A percentile compares a stretch with the other conserved stretches of the same genome.
These are phyloP conservation scores for Eutypella sp. DNA, from an alignment of 2,329 filamentous ascomycete genomes.

Conservation along the genomic window DNA sequence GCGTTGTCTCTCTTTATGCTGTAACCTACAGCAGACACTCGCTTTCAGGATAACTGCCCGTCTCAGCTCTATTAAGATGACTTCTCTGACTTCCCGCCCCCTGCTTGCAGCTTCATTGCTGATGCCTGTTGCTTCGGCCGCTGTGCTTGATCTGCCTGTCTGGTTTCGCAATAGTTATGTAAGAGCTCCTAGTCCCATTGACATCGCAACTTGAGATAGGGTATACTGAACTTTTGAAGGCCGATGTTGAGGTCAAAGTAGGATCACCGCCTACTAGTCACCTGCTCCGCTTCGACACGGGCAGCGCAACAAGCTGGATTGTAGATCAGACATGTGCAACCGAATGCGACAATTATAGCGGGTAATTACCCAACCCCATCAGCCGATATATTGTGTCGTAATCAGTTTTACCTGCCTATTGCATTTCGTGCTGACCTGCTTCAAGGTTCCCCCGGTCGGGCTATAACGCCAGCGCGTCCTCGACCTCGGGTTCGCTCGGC, in stretches of 20 bases:
- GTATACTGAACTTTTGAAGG: conserved; percentile 1
- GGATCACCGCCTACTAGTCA: conserved; percentile 25
- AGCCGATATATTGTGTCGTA: no score
- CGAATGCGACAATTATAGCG: conserved; percentile 20
- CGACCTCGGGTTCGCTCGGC: conserved; percentile 18
- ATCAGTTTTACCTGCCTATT: no score
- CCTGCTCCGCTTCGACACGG: conserved; percentile 30
- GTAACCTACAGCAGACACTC: no score
- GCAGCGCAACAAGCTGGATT: conserved; percentile 31
- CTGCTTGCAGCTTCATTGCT: not conserved
- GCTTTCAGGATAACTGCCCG: no score
- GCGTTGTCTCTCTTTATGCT: no score
- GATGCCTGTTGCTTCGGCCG: conserved; percentile 3
- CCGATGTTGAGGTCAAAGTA: conserved; percentile 11
- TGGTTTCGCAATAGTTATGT: conserved; percentile 9
- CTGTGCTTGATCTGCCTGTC: conserved; percentile 9
- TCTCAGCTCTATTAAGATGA: no score
- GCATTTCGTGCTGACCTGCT: not conserved
- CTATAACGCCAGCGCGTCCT: conserved; percentile 23
- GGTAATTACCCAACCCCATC: conserved; percentile 6
- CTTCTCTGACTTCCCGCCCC: not conserved
- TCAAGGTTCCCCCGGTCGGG: conserved; percentile 21
- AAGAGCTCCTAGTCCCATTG: not conserved
- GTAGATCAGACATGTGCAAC: conserved; percentile 21
- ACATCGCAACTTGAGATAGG: not conserved